A percentile compares a stretch with the other conserved stretches of the same genome.
Evolutionary conservation across 1,139 yeast species (phyloP).

Genomic region (Geotrichum europaeum): DNA sequence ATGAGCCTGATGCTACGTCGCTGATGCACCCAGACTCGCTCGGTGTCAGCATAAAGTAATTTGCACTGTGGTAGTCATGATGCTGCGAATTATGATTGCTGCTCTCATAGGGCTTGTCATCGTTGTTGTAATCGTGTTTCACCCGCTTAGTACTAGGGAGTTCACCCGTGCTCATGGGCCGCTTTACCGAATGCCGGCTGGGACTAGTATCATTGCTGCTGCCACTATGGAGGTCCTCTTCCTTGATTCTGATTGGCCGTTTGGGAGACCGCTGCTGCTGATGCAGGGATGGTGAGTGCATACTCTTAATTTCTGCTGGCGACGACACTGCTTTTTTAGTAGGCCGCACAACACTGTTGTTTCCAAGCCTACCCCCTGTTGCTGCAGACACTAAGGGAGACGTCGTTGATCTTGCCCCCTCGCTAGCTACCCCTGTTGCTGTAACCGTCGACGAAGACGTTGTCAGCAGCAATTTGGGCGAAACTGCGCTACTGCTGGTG

Average conservation of each 20-base stretch:
- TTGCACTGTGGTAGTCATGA: slow-evolving; percentile 8
- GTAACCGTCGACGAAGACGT: not conserved
- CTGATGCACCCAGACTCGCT: slow-evolving; percentile 28
- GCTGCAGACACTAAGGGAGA: not conserved
- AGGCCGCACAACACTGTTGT: not conserved
- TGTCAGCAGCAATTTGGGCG: not conserved
- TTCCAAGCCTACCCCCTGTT: not conserved
- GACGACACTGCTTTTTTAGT: not conserved
- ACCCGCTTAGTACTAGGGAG: not conserved
- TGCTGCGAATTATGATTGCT: not conserved
- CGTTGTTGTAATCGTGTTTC: not conserved
- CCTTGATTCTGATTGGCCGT: not conserved
- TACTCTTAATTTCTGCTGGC: not conserved
- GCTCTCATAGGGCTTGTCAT: not conserved
- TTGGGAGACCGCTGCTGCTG: not conserved
- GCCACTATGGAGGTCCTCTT: not conserved
- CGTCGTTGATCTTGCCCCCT: not conserved
- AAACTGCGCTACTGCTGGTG: not conserved
- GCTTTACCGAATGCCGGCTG: not conserved
- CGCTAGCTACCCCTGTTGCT: not conserved
- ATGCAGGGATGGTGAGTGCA: not conserved
- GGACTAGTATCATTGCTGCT: slow-evolving; percentile 1
- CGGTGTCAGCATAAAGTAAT: slow-evolving; percentile 29
- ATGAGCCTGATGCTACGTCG: slow-evolving; percentile 17
- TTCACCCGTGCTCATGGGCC: not conserved